These are phyloP conservation scores for Phlebiopsis gigantea DNA, from an alignment of 768 basidiomycete genomes.

Conservation along the genomic window DNA sequence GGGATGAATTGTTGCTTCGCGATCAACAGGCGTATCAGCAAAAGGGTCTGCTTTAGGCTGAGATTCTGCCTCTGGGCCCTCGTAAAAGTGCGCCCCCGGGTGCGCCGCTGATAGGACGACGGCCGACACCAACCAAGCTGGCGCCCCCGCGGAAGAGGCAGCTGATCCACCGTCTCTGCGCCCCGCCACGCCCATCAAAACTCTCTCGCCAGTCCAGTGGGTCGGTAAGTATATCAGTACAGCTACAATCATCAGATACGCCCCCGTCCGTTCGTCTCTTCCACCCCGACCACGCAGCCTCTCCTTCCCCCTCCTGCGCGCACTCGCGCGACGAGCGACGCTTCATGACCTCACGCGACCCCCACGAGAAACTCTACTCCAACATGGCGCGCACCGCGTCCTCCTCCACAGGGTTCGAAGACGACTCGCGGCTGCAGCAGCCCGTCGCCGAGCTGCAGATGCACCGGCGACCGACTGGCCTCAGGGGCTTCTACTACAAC, in stretches of 20 bases:
- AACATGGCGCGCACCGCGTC: slow-evolving; percentile 1
- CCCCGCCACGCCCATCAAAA: slow-evolving; percentile 3
- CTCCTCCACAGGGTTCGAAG: slow-evolving; percentile 1
- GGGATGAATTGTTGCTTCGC: neutral
- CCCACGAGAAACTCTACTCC: neutral
- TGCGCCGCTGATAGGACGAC: neutral
- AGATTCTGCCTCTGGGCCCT: neutral
- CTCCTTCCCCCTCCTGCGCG: neutral
- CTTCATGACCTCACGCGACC: neutral
- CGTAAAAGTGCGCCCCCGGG: neutral
- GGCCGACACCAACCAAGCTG: neutral
- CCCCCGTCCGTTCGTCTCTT: neutral
- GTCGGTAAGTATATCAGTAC: neutral
- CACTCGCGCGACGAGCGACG: neutral
- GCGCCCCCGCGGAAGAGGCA: neutral
- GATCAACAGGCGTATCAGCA: neutral
- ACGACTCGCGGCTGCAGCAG: slow-evolving; percentile 3
- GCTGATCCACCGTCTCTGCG: slow-evolving; percentile 1
- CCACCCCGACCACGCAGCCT: neutral
- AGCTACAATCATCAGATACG: neutral
- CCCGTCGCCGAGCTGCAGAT: slow-evolving; percentile 21
- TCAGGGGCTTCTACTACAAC: slow-evolving; percentile 54
- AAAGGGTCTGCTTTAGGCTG: no score
- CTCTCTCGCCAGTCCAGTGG: neutral
- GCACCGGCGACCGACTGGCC: slow-evolving; percentile 44